phyloP scores from a whole-genome alignment of 31 red algal species.

The Odonthalia washingtoniensis region DNA sequence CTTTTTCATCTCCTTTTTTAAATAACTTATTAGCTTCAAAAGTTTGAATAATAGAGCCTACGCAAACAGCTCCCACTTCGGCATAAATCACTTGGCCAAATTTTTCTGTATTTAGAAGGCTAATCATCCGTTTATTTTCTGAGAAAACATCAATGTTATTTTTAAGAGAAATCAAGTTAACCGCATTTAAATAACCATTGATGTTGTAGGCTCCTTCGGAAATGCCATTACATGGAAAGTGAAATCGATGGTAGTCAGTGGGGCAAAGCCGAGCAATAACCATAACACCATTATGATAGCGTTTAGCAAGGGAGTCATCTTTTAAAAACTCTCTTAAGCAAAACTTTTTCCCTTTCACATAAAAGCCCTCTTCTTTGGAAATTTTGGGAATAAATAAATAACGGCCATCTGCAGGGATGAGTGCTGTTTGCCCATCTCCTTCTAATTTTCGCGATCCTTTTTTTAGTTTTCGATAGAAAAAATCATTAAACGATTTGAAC shows the following conservation, averaged over 20 bases:
- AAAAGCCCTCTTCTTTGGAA: not conserved
- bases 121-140: constrained; percentile 12
- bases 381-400: not conserved
- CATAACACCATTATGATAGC: not conserved
- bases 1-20: constrained; percentile 24
- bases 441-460: not conserved
- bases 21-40: not conserved
- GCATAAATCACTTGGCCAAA: not conserved
- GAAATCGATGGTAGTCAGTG: constrained; percentile 16
- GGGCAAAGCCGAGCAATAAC: constrained; percentile 15
- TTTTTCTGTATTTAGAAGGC: not conserved
- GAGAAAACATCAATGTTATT: constrained; percentile 1
- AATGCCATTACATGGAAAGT: not conserved
- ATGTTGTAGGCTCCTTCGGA: not conserved
- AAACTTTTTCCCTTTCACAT: constrained; percentile 19
- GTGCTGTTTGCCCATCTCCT: not conserved
- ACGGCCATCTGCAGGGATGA: constrained; percentile 10
- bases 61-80: constrained; percentile 19
- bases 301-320: constrained; percentile 2
- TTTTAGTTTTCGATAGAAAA: constrained; percentile 24
- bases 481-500: constrained; percentile 5
- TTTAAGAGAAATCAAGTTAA: not conserved
- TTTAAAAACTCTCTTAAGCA: not conserved
- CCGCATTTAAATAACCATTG: not conserved
- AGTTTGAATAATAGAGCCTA: constrained; percentile 22